phyloP scores from a whole-genome alignment of 192 early-diverging fungal genomes.

The Backusella psychrophila region DNA sequence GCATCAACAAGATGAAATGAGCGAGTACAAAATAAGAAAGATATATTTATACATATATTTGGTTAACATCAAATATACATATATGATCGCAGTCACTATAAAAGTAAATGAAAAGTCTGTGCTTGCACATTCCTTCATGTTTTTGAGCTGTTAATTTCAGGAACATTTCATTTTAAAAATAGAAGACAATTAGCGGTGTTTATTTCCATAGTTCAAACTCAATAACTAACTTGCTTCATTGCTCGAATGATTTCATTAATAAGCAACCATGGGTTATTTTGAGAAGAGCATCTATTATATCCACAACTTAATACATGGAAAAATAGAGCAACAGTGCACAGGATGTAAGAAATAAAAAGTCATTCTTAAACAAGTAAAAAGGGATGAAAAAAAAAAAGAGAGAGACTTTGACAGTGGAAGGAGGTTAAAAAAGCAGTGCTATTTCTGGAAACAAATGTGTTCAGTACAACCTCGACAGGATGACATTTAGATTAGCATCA shows the following conservation, averaged over 20 bases:
- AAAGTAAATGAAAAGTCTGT: not conserved
- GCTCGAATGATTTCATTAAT: not conserved
- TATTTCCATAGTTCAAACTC: not conserved
- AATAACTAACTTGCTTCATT: not conserved
- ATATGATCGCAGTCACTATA: not conserved
- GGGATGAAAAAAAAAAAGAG: not conserved
- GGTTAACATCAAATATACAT: not conserved
- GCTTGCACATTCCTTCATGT: not conserved
- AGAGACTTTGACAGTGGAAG: not conserved
- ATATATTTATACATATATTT: not conserved
- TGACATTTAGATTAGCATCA: constrained; percentile 1
- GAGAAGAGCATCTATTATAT: not conserved
- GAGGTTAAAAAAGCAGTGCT: not conserved
- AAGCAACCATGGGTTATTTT: not conserved
- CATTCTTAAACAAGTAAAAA: too few species aligned
- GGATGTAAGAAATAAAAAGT: too few species aligned
- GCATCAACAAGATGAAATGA: not conserved
- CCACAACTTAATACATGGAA: too few species aligned
- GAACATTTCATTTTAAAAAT: not conserved
- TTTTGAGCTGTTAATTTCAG: not conserved
- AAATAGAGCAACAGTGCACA: too few species aligned
- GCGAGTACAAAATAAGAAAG: not conserved
- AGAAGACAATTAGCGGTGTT: not conserved
- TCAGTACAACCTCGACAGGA: constrained; percentile 1
- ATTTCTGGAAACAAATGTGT: not conserved